phyloP scores from a whole-genome alignment of 192 early-diverging fungal genomes.

The Thamnidium elegans region DNA sequence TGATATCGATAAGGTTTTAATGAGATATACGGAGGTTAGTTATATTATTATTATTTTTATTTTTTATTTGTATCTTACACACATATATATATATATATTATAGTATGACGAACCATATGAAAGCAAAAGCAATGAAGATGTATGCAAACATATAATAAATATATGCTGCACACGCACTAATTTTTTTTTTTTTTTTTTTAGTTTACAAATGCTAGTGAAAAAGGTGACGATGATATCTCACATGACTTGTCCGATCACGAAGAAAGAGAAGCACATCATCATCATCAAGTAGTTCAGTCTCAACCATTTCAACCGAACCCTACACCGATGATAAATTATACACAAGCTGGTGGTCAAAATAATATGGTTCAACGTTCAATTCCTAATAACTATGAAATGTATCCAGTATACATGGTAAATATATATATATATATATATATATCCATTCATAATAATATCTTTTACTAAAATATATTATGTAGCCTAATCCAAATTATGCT shows the following conservation, averaged over 20 bases:
- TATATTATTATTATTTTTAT: neutral
- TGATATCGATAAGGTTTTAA: conserved; percentile 89
- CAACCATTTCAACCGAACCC: neutral
- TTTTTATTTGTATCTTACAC: neutral
- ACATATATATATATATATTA: neutral
- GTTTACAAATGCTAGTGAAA: conserved; percentile 20
- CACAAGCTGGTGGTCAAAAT: conserved; percentile 1
- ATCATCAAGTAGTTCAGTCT: neutral
- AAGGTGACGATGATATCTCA: conserved; percentile 13
- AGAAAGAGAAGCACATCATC: neutral
- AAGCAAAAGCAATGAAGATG: conserved; percentile 29
- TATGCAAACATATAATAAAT: neutral
- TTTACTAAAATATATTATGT: no score
- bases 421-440: neutral
- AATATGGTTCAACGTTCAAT: conserved; percentile 7
- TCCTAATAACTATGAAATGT: conserved; percentile 10
- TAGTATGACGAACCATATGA: conserved; percentile 34
- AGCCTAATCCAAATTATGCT: neutral
- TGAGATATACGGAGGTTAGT: conserved; percentile 77
- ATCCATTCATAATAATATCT: no score
- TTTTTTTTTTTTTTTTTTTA: neutral
- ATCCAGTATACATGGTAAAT: conserved; percentile 14
- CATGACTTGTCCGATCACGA: conserved; percentile 10
- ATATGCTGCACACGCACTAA: no score
- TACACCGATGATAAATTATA: conserved; percentile 9